These are phyloP conservation scores for Monilinia polystroma DNA, from an alignment of 2,329 filamentous ascomycete species.

Conservation along the genomic window DNA sequence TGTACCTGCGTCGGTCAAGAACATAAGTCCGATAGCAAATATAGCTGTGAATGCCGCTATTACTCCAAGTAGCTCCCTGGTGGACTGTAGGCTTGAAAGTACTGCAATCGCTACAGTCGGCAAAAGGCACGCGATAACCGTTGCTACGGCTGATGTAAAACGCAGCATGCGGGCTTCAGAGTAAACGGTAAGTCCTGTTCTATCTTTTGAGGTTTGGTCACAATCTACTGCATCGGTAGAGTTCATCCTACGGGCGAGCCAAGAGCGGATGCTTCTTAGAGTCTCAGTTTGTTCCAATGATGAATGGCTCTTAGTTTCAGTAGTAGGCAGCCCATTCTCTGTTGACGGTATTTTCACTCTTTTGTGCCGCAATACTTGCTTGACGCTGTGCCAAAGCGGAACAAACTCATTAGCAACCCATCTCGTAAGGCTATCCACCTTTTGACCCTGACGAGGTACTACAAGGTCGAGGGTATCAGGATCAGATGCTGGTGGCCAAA, in stretches of 20 bases:
- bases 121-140: constrained; percentile 29
- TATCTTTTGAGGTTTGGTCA: neutral
- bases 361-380: neutral
- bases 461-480: constrained; percentile 25
- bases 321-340: neutral
- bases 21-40: constrained; percentile 30
- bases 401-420: constrained; percentile 29
- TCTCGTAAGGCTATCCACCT: constrained; percentile 26
- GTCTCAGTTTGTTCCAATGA: neutral
- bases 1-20: constrained; percentile 25
- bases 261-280: neutral
- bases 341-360: neutral
- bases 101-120: constrained; percentile 29
- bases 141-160: constrained; percentile 28
- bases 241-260: neutral
- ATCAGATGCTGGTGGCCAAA: neutral
- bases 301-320: constrained; percentile 1
- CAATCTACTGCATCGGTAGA: neutral
- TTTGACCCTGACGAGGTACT: constrained; percentile 21
- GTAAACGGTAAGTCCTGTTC: constrained; percentile 6
- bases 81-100: constrained; percentile 26
- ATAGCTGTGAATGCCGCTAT: constrained; percentile 29
- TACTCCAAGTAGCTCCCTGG: constrained; percentile 21
- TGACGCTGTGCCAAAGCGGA: constrained; percentile 24
- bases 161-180: constrained; percentile 10